Evolutionary conservation across 306 rosid genomes (phyloP), one percentile per base, ranked within the genome.

Genomic region (Lithocarpus polystachyus): DNA sequence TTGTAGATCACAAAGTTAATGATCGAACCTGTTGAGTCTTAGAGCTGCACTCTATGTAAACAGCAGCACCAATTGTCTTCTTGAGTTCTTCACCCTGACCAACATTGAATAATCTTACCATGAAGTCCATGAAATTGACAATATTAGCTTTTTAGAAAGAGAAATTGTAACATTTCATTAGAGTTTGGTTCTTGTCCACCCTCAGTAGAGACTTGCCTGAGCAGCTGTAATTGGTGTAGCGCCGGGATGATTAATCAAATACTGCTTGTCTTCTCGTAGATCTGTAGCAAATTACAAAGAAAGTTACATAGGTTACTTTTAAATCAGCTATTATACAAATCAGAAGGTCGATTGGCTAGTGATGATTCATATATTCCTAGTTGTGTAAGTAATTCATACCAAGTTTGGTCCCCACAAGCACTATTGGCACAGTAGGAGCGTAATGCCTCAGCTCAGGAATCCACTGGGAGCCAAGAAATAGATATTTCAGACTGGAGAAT

Each of bases 21-120:
- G 45, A 79, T 23, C 43, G 22, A 84, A 90, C 98, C 97, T 92
- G 97, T 74, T 94, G 98, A 77, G 97, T 92, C 86, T 94, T 94
- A 57, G 98, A 90, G 88, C 98, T 94, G 88, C 98, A 94, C 79
- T 94, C 98, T 80, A 94, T 71, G 88, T 94, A 94, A 29, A 83
- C 90, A 55, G 94, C 94, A 68, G 97, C 97, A 84, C 98, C 98
- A 77, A 94, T 94, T 73, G 93, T 86, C 79, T 90, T 94, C 93
- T 87, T 92, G 82, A 94, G 89, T 74, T 94, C 98, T 87, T 94
- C 96, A 78, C 98, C 97, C 97, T 94, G 90, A 79, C 28, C 48
- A 82, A 53, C 5, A 77, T 76, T 78, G n/a, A 70, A 37, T 2
- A 37, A 52, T 26, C 20, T 76, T 1, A 31, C 71, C 55, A 59